These are phyloP conservation scores for Kwoniella sp. DNA, from an alignment of 768 basidiomycete species.

Conservation along the genomic window DNA sequence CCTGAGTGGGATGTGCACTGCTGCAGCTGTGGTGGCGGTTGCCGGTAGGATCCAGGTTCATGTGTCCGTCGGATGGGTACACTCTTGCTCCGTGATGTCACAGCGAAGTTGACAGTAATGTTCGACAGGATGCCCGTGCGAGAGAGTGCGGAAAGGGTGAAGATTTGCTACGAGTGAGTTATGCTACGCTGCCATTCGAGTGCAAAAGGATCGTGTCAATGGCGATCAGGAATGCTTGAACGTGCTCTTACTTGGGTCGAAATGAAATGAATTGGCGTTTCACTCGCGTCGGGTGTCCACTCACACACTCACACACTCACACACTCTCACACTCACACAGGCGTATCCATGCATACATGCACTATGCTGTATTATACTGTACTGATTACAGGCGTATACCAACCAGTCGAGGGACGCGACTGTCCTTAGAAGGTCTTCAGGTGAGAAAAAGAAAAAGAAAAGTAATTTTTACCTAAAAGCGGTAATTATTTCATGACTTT, in stretches of 20 bases:
- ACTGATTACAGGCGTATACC: no score
- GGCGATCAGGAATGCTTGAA: not conserved
- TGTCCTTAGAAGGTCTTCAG: not conserved
- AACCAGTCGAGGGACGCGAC: slow-evolving; percentile 1
- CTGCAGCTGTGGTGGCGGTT: not conserved
- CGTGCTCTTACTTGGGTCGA: no score
- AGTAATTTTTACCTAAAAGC: not conserved
- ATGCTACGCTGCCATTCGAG: no score
- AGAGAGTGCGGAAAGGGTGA: not conserved
- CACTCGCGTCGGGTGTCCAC: no score
- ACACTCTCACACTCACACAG: no score
- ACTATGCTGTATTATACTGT: no score
- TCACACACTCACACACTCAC: no score
- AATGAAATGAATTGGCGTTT: no score
- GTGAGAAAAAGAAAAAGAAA: not conserved
- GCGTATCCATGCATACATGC: not conserved
- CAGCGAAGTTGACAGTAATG: not conserved
- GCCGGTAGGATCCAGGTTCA: not conserved
- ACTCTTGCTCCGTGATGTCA: slow-evolving; percentile 21
- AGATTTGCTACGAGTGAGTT: not conserved
- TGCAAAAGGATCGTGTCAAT: no score
- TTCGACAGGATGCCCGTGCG: not conserved
- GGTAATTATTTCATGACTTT: not conserved
- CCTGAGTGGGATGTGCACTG: not conserved
- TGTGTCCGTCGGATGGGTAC: slow-evolving; percentile 18